Base-by-base conservation (phyloP, 2,329 filamentous ascomycete species). In the Colletotrichum sp. region DNA sequence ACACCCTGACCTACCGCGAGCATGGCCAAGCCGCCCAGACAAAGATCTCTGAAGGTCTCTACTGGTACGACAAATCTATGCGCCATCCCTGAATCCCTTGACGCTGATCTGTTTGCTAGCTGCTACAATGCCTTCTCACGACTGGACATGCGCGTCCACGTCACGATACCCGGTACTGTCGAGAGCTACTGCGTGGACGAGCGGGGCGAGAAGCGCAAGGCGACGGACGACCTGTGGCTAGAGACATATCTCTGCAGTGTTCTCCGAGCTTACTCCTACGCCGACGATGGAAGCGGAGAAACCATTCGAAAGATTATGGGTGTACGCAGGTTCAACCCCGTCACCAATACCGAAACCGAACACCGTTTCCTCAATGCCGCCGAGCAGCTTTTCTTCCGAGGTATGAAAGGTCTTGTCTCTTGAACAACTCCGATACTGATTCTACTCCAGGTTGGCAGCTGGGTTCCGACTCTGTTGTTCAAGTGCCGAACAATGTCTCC, bases 101-200 rank as follows among this genome's bases (percentile, higher is more conserved):
- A 36, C 15, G 61, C 57, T 72, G 80, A 67, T 16, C 5, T 21
- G 13, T 9, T 48, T n/a, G 21, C 10, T 74, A 90, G 89, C 87
- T 99, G 97, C 86, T 99, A 99, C 90, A 99, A 99, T 95, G 97
- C 97, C 79, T 98, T 99, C 85, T 99, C 97, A 7, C 92, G 98
- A 78, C 90, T 99, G 69, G 97, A 99, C 82, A 99, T 99, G 97
- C 95, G 97, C 77, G 96, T 99, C 15, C 96, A 99, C 82, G 96
- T 99, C 75, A 96, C 96, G 78, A 99, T 99, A 78, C 97, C 97
- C 21, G 97, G 97, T 76, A 97, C 95, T 12, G 95, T 99, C 68
- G 96, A 99, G 84, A 98, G 95, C 85, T 99, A 98, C 84, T 99
- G 96, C 84, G 94, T 99, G 74, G 96, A 99, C 84, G 97, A 99